Evolutionary conservation across 1,284 basidiomycete genomes (phyloP), one percentile per base, ranked within the genome.

Genomic region (Salmacisia buchloeana): DNA sequence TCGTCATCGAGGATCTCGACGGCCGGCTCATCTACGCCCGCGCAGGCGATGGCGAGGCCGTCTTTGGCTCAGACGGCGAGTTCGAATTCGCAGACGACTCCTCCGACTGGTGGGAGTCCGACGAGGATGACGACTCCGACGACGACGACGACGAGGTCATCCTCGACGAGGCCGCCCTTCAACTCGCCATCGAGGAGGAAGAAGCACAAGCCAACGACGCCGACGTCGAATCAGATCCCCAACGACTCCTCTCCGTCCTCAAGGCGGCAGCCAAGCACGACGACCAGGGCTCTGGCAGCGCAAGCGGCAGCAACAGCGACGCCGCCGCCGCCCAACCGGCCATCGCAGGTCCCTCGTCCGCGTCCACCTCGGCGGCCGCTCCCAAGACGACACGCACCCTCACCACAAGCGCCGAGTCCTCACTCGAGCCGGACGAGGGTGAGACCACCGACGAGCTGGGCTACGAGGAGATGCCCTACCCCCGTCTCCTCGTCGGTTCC

Each of bases 41-140:
- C 31, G 77, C 77, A 10, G 74, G 76, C 23, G 76, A 77, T 35
- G 77, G 77, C 13, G 77, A 79, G 65, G 77, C 77, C 4, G 77
- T 79, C 12, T 79, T 79, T 54, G 77, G 77, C 43, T 79, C 77
- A 1, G 77, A 79, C 49, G 77, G 77, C 29, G 77, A 79, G 49
- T 79, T 79, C 45, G 77, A 79, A 34, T 78, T 78, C 39, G 73
- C 72, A 31, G 74, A 74, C 45, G 76, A 78, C 45, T 73, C 72
- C 49, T 71, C 74, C 18, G 74, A 76, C 33, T 74, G 78, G 27
- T 35, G 31, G 33, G 31, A 35, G 6, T 49, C 31, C 38, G 75
- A 78, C 13, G 73, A 75, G 38, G 75, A 78, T 41, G 70, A 68
- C 59, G 25, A 57, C 6, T 74, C 71, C 38, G 75, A 78, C 13